Base-by-base conservation (phyloP, 352 stramenopile genomes). In the Phytopythium aichiense region DNA sequence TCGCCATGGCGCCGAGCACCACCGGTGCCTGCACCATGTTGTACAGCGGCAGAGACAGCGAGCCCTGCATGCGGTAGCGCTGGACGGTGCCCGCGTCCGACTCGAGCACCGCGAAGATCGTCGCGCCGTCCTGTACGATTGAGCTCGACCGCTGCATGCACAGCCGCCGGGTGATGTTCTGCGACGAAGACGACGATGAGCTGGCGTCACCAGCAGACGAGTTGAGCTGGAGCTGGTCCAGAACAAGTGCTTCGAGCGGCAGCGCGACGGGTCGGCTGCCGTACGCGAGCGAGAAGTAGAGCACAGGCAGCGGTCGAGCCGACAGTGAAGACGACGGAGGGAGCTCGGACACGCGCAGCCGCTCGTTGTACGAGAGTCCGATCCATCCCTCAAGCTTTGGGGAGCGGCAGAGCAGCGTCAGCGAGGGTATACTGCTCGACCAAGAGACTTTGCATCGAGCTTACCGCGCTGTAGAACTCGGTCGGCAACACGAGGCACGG, bases 1-100 rank as follows among this genome's bases (percentile, higher is more conserved):
- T 66, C 8, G 77, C 77, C 77, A 88, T 89, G 7, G 63, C 49
- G 15, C 81, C 81, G 51, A 91, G 82, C 56, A 81, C 67, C n/a
- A 91, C 72, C 0, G 81, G 79, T 8, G 72, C 63, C 33, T 89
- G 72, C 31, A 81, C 65, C 81, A 91, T 91, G 64, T 88, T 91
- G 65, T 78, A 88, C 13, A 91, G 69, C n/a, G 68, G 68, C 5
- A 88, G 68, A 16, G 73, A 64, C 12, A 76, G 69, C 1, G 68
- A 76, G 22, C 77, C 72, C 35, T 89, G 76, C 43, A 89, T 53
- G 33, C 79, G 67, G 49, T 87, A 82, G 13, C 79, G 73, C 42
- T 81, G 74, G 20, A 74, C 67, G 0, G 76, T 63, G 13, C 71
- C 69, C 12, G 63, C 65, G 20, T 82, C 79, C 7, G 71, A 70